Conservation (phyloP, 257 asterid species). For the Phtheirospermum japonicum region DNA sequence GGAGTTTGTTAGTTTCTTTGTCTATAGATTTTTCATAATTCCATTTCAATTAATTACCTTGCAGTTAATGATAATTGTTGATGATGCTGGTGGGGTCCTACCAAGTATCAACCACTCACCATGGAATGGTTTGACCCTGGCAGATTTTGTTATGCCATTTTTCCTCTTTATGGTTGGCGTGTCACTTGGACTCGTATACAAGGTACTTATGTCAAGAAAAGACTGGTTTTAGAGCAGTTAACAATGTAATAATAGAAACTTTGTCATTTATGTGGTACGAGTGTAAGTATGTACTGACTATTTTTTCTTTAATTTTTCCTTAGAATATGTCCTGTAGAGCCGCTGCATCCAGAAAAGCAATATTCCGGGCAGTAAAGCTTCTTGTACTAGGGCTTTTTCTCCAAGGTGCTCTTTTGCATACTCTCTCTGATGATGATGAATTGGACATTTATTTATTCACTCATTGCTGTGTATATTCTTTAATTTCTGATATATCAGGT, state of each 20-base stretch:
- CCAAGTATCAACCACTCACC: slow-evolving; percentile 76
- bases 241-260: neutral
- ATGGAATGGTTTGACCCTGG: slow-evolving; percentile 71
- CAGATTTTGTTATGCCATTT: slow-evolving; percentile 78
- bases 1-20: no score
- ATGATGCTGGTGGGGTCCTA: slow-evolving; percentile 58
- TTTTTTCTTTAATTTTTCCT: slow-evolving; percentile 6
- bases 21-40: no score
- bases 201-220: slow-evolving; percentile 36
- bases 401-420: slow-evolving; percentile 45
- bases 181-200: slow-evolving; percentile 64
- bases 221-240: neutral
- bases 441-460: slow-evolving; percentile 5
- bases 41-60: neutral
- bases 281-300: slow-evolving; percentile 16
- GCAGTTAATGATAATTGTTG: slow-evolving; percentile 74
- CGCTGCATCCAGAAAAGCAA: slow-evolving; percentile 52
- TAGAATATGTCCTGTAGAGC: slow-evolving; percentile 47
- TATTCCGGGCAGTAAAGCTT: slow-evolving; percentile 46
- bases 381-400: slow-evolving; percentile 55
- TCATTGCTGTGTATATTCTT: neutral
- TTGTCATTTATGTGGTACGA: neutral
- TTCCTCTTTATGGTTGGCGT: slow-evolving; percentile 77
- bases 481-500: slow-evolving; percentile 37
- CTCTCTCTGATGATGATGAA: slow-evolving; percentile 16